Percentiles rank a stretch among this genome's conserved stretches.
phyloP scores from a whole-genome alignment of 78 protist species.

The Dictyostelium firmibasis region DNA sequence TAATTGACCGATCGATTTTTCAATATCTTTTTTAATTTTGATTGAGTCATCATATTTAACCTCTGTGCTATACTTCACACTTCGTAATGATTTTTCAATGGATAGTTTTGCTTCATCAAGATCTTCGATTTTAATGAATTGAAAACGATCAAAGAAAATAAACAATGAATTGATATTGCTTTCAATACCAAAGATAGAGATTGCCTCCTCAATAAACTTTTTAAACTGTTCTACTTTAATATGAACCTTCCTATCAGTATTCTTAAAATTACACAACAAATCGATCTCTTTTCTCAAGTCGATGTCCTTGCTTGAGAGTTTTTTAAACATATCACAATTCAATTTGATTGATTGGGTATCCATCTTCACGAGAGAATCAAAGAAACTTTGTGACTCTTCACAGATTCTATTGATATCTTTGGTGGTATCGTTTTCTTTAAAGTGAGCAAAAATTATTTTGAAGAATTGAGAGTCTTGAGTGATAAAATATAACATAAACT shows the following conservation, averaged over 20 bases:
- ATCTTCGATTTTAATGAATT: neutral
- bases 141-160: neutral
- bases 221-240: neutral
- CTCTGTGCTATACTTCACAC: neutral
- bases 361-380: neutral
- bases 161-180: neutral
- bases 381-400: neutral
- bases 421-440: neutral
- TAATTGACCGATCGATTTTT: neutral
- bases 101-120: neutral
- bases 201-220: conserved; percentile 13
- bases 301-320: neutral
- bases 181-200: conserved; percentile 34
- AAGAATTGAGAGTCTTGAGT: neutral
- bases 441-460: neutral
- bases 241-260: neutral
- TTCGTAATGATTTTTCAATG: neutral
- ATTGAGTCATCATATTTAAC: neutral
- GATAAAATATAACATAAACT: neutral
- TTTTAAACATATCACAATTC: conserved; percentile 7
- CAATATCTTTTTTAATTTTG: neutral
- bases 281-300: neutral
- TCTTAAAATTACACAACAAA: neutral
- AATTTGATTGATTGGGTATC: neutral
- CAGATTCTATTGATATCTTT: neutral